Evolutionary conservation across 2,329 filamentous ascomycete species (phyloP), one percentile per base, ranked within the genome.

Genomic region (Myriangium duriaei): DNA sequence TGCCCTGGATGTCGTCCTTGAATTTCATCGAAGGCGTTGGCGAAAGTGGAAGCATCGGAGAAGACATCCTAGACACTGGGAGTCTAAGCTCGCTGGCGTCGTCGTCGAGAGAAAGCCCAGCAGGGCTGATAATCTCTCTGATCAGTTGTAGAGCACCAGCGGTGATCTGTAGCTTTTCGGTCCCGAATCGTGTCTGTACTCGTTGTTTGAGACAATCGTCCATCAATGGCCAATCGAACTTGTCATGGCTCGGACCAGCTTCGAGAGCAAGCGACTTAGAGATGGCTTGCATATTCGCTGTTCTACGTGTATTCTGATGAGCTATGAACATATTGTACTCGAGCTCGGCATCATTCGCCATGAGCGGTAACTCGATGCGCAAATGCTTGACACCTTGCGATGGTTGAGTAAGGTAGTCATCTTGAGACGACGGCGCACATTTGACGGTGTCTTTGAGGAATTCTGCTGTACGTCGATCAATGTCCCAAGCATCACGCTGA

Each of bases 31-130:
- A 21, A 6, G 51, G 37, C 5, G 55, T 48, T 16, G 64, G 65
- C 17, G 63, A 62, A 3, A 60, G 39, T 12, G 66, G 63, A 12
- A 70, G 53, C 6, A 71, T 46, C 3, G 64, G 64, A n/a, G 67
- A 67, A 2, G 65, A 63, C n/a, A 67, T 9, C 11, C 9, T 17
- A 34, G n/a, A 7, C 44, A 47, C 40, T 54, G 57, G 52, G 43
- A 38, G 46, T 38, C 47, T 51, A 37, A 29, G 44, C 44, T 44
- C 49, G 7, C 19, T 33, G 7, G 46, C 19, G 12, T 16, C 28
- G 5, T 45, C 42, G 2, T 11, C 10, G 5, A 9, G 6, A 11
- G 12, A 13, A 3, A 15, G 13, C 17, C 5, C 5, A 7, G 24
- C 6, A 15, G 21, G 18, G 5, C 17, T 21, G 4, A 30, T 43